Percentiles rank a stretch among this genome's conserved stretches.
Conservation (phyloP, 371 early-diverging fungal species). For the Coemansia linderi region DNA sequence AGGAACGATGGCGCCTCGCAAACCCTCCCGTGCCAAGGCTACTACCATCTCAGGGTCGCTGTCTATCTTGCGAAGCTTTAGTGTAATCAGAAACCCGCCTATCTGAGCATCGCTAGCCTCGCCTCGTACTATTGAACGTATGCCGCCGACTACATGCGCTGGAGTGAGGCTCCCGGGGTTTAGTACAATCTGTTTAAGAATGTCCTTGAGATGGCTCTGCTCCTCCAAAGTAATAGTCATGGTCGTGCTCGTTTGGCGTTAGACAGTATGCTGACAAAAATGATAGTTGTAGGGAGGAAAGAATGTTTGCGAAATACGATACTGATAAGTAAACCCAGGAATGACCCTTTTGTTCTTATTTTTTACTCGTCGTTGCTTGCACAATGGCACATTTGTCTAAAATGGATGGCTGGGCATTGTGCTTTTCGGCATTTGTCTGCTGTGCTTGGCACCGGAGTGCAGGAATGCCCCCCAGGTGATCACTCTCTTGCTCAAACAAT, state of each 20-base stretch:
- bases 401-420: no score
- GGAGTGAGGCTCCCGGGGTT: conserved; percentile 66
- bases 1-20: conserved; percentile 60
- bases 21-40: conserved; percentile 67
- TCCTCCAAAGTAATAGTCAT: background rate
- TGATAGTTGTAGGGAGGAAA: background rate
- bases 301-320: background rate
- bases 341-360: no score
- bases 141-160: conserved; percentile 63
- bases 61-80: conserved; percentile 71
- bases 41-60: conserved; percentile 74
- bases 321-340: no score
- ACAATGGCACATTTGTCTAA: no score
- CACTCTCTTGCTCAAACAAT: no score
- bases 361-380: no score
- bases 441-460: no score
- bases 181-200: conserved; percentile 64
- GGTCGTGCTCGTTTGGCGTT: background rate
- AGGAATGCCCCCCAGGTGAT: no score
- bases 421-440: no score
- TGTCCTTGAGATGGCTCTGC: conserved; percentile 16
- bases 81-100: conserved; percentile 75
- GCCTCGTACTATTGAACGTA: conserved; percentile 74
- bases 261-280: background rate
- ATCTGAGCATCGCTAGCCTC: conserved; percentile 79